These are phyloP conservation scores for Proliferodiscus dingleyae DNA, from an alignment of 2,329 filamentous ascomycete species.

Conservation along the genomic window DNA sequence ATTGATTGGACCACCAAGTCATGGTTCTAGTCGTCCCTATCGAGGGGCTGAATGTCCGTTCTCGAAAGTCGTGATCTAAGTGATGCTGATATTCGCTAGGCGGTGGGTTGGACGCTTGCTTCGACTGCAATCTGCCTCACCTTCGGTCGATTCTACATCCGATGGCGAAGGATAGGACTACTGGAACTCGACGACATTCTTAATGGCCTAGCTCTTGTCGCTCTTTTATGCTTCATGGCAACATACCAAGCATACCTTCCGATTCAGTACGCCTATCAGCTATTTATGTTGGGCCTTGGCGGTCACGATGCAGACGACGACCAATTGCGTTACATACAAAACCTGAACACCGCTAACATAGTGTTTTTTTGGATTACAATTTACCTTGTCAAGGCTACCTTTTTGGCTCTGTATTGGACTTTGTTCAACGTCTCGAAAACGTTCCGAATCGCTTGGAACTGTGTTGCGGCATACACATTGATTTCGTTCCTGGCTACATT, in stretches of 20 bases:
- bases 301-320: not conserved
- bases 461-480: not conserved
- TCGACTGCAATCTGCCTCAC: constrained; percentile 2
- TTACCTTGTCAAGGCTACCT: constrained; percentile 5
- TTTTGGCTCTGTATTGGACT: constrained; percentile 1
- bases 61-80: not conserved
- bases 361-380: constrained; percentile 5
- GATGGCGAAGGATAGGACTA: not conserved
- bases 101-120: constrained; percentile 5
- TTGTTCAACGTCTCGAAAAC: not conserved
- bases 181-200: constrained; percentile 1
- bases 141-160: not conserved
- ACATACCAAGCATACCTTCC: constrained; percentile 4
- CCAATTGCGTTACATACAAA: not conserved
- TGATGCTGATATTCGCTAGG: not conserved
- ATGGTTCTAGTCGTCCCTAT: constrained; percentile 3
- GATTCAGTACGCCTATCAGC: constrained; percentile 1
- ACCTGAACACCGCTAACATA: constrained; percentile 1
- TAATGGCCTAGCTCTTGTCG: constrained; percentile 1
- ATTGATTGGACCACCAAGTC: not conserved
- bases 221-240: not conserved
- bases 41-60: constrained; percentile 1
- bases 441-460: constrained; percentile 1
- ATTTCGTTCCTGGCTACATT: constrained; percentile 3
- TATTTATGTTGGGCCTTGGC: constrained; percentile 1